Evolutionary conservation across 768 basidiomycete species (phyloP), one percentile per base, ranked within the genome.

Genomic region (Suillus paluster): DNA sequence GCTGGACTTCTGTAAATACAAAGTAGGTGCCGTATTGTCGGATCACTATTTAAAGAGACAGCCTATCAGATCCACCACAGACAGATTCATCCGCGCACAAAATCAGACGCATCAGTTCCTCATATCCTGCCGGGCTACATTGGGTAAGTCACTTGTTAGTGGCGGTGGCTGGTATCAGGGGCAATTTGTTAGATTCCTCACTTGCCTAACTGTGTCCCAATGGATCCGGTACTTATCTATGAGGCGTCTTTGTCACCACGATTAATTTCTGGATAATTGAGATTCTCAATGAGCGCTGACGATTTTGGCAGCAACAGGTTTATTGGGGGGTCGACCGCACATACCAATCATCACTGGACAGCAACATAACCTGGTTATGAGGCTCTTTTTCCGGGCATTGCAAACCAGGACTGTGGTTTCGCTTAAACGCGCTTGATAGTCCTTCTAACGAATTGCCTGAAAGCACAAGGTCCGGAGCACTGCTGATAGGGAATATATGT

Each of bases 301-400:
- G 34, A 53, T 15, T 25, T 49, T 17, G 5, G 48, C 7, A 49
- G 25, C 48, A 49, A 49, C 48, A 49, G 25, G 10, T 49, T 49
- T 19, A 27, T 27, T 49, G 27, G 9, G 48, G 17, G 27, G 25
- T 49, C 15, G 17, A 30, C 9, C 19, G 27, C 48, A 27, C 10
- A 49, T 25, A 49, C 48, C 27, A 49, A 49, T 49, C 48, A 49
- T 49, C 48, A 27, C 48, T 49, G 48, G 25, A 49, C 48, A 49
- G 25, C 48, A 49, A 27, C 17, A 30, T 30, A 30, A 6, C 30
- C 30, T 30, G 30, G 30, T 30, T 6, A 30, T 30, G 30, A 30
- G 30, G 30, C 30, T 30, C 3, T 30, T 27, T 27, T 49, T 19
- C 25, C 4, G 15, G 46, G 15, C 15, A 48, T 48, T 25, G 46